Evolutionary conservation across 805 yeast genomes (phyloP).

Genomic region (Pichia nakasei): DNA sequence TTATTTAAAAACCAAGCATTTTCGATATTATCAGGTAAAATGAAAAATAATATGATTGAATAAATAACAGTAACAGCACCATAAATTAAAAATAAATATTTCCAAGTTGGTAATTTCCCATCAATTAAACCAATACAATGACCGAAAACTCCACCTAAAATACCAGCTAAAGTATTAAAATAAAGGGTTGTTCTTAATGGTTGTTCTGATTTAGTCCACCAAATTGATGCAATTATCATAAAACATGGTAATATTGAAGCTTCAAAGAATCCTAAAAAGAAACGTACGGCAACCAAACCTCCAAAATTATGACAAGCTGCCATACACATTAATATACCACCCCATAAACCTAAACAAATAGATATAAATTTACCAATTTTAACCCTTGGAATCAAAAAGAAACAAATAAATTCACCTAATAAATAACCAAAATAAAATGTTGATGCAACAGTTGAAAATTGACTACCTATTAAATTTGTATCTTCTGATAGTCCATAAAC

Average conservation of each 20-base stretch:
- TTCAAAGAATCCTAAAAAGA: slow-evolving; percentile 29
- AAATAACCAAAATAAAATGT: slow-evolving; percentile 37
- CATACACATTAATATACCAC: slow-evolving; percentile 25
- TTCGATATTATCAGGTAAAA: slow-evolving; percentile 39
- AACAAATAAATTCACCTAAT: slow-evolving; percentile 21
- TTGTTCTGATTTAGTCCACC: slow-evolving; percentile 28
- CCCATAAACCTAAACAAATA: slow-evolving; percentile 27
- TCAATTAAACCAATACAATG: slow-evolving; percentile 35
- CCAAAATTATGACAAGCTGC: slow-evolving; percentile 29
- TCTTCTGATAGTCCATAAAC: slow-evolving; percentile 24
- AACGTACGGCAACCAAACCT: slow-evolving; percentile 24
- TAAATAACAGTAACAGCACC: slow-evolving; percentile 47
- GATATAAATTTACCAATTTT: slow-evolving; percentile 35
- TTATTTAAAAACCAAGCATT: slow-evolving; percentile 35
- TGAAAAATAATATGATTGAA: slow-evolving; percentile 23
- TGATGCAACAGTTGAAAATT: slow-evolving; percentile 36
- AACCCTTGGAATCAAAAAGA: slow-evolving; percentile 30
- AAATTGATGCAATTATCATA: slow-evolving; percentile 22
- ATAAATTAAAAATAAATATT: slow-evolving; percentile 46
- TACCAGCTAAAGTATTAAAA: slow-evolving; percentile 26
- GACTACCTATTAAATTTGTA: slow-evolving; percentile 28
- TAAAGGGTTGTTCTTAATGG: slow-evolving; percentile 31
- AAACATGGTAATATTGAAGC: slow-evolving; percentile 29
- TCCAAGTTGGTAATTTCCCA: slow-evolving; percentile 48
- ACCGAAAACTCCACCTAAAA: slow-evolving; percentile 36